Percentiles rank a stretch among this genome's conserved stretches.
Evolutionary conservation across 2,329 filamentous ascomycete genomes (phyloP).

Genomic region (Aspergillus aculeatus): DNA sequence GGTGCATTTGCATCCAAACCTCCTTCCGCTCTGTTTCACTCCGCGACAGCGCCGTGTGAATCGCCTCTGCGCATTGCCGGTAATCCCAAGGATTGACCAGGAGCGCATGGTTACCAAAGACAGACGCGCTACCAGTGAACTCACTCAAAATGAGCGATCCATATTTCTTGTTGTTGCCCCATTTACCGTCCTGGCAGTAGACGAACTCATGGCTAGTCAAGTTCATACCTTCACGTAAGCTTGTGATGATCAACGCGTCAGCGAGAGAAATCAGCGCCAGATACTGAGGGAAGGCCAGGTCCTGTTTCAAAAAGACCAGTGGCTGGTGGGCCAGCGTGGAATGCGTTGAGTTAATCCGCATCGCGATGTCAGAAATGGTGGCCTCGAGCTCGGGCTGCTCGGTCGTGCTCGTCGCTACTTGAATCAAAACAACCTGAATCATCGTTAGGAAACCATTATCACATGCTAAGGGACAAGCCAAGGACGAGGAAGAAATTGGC

Average conservation of each 20-base stretch:
- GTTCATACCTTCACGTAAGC: constrained; percentile 96
- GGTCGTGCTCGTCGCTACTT: constrained; percentile 86
- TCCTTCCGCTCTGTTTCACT: constrained; percentile 67
- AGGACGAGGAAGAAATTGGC: neutral
- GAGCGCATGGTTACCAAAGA: constrained; percentile 78
- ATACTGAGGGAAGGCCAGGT: constrained; percentile 89
- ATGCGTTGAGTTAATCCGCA: constrained; percentile 86
- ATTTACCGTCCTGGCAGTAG: constrained; percentile 83
- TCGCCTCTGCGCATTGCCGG: constrained; percentile 79
- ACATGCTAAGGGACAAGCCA: no score
- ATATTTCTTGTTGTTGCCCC: constrained; percentile 73
- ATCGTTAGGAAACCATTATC: neutral
- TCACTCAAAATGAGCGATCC: constrained; percentile 90
- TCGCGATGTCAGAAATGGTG: constrained; percentile 89
- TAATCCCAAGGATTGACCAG: constrained; percentile 97
- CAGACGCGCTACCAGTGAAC: constrained; percentile 85
- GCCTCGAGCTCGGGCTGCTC: constrained; percentile 86
- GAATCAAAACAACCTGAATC: constrained; percentile 74
- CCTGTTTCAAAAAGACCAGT: constrained; percentile 89
- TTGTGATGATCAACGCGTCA: constrained; percentile 90
- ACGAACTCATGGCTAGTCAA: constrained; percentile 92
- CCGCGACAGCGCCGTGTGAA: constrained; percentile 82
- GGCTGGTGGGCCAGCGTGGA: constrained; percentile 90
- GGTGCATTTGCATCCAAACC: constrained; percentile 72
- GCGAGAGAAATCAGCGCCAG: constrained; percentile 87